Evolutionary conservation across 2,329 filamentous ascomycete genomes (phyloP), one percentile per base, ranked within the genome.

Genomic region (Dactylellina sp.): DNA sequence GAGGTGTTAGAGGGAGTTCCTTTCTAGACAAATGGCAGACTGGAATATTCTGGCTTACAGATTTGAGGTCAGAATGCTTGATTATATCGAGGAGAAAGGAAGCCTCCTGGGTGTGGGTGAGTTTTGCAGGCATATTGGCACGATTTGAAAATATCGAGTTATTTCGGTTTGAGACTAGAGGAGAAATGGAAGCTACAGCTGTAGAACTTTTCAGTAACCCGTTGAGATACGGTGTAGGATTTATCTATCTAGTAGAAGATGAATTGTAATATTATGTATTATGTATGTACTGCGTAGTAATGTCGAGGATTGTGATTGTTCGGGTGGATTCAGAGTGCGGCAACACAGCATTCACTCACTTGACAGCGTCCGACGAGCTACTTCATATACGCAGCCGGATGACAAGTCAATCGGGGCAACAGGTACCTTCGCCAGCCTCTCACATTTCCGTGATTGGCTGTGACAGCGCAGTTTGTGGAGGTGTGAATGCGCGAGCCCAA

Each of bases 21-120:
- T 18, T 40, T 11, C n/a, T 7, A 3, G 11, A 12, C 25, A 14
- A 0, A 39, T 39, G 20, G 16, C 20, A 28, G 4, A 42, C 6
- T 32, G n/a, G 16, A 16, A 7, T 24, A 56, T 40, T 32, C 22
- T 24, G 16, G 28, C 71, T 28, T 75, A 75, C 71, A 22, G 71
- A 75, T 49, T 75, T 75, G 20, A 75, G 71, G 39, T 75, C 71
- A 7, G 71, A 66, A 35, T 66, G 61, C 42, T 75, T 75, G 18
- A 75, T 75, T 7, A 75, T 75, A n/a, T 66, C 63, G 44, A 66
- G 63, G 7, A 75, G 71, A 25, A 75, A 75, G 2, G 63, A 63
- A 28, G 71, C 61, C 42, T 75, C 63, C 35, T 75, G 71, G 11
- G 55, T 68, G 20, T 66, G 62, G 5, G 62, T 75, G 35, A 75